A percentile compares a stretch with the other conserved stretches of the same genome.
These are phyloP conservation scores for Cercospora brassicicola DNA, from an alignment of 2,329 filamentous ascomycete species.

Conservation along the genomic window DNA sequence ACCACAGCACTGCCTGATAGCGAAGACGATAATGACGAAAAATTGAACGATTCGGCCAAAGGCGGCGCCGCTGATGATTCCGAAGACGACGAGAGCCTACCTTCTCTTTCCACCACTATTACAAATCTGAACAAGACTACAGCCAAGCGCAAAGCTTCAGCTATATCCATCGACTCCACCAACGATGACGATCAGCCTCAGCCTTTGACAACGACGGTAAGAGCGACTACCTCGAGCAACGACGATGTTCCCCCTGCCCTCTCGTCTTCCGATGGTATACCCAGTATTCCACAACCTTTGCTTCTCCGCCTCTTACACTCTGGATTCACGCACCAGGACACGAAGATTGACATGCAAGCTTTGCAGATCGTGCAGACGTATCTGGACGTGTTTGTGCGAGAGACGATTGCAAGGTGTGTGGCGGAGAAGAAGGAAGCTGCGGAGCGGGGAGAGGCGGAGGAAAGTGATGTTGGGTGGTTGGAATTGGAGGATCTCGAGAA, in stretches of 20 bases:
- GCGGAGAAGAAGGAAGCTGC: conserved; percentile 60
- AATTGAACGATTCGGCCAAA: conserved; percentile 5
- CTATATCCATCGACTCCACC: conserved; percentile 21
- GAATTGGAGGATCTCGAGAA: conserved; percentile 89
- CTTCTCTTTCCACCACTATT: conserved; percentile 19
- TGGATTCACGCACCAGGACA: conserved; percentile 70
- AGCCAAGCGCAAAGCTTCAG: conserved; percentile 16
- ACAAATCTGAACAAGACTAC: conserved; percentile 7
- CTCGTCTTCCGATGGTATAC: conserved; percentile 29
- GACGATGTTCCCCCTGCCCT: conserved; percentile 12
- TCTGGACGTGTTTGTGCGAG: conserved; percentile 85
- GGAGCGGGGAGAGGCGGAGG: conserved; percentile 36
- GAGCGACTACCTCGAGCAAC: neutral
- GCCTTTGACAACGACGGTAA: neutral
- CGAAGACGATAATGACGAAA: conserved; percentile 27
- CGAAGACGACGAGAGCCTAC: conserved; percentile 27
- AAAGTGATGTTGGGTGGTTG: conserved; percentile 43
- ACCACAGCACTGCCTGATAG: conserved; percentile 6
- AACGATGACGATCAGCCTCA: conserved; percentile 9
- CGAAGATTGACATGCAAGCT: conserved; percentile 73
- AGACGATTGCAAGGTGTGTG: conserved; percentile 78
- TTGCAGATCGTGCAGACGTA: conserved; percentile 78
- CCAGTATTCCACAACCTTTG: conserved; percentile 68
- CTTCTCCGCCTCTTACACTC: conserved; percentile 76
- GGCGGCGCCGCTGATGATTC: neutral